Percentiles rank a stretch among this genome's conserved stretches.
These are phyloP conservation scores for Ilex aquifolium DNA, from an alignment of 257 asterid genomes.

Conservation along the genomic window DNA sequence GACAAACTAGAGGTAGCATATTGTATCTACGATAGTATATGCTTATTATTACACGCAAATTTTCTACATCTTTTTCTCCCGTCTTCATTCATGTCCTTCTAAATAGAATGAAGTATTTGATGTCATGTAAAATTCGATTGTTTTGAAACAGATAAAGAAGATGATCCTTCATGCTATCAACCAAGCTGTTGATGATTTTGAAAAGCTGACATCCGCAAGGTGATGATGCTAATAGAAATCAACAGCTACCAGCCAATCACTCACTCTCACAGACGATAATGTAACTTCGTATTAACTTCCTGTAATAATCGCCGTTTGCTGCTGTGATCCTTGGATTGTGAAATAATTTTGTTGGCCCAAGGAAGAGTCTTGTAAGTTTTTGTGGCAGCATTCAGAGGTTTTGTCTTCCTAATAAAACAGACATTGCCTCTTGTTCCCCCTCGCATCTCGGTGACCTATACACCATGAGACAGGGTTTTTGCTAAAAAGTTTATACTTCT, in stretches of 20 bases:
- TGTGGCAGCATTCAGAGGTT: background rate
- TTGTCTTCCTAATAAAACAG: background rate
- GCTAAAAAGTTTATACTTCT: too few species aligned
- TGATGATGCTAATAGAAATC: conserved; percentile 2
- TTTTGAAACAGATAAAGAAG: conserved; percentile 64
- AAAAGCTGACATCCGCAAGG: conserved; percentile 25
- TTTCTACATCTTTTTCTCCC: background rate
- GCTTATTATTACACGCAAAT: too few species aligned
- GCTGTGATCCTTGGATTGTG: conserved; percentile 4
- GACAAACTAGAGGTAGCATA: conserved; percentile 83
- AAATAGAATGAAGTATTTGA: background rate
- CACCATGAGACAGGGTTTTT: too few species aligned
- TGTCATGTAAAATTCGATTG: background rate
- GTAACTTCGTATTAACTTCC: too few species aligned
- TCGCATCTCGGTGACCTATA: too few species aligned
- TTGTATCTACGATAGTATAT: background rate
- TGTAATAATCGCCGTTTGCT: background rate
- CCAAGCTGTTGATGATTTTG: conserved; percentile 57
- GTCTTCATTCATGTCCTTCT: background rate
- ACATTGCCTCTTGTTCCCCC: conserved; percentile 1
- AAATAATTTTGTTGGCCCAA: background rate
- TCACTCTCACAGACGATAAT: background rate
- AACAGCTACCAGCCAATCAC: conserved; percentile 7
- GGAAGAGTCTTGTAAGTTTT: background rate
- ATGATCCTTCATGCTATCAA: conserved; percentile 73